Evolutionary conservation across 768 basidiomycete species (phyloP).

Genomic region (Panaeolus cyanescens): DNA sequence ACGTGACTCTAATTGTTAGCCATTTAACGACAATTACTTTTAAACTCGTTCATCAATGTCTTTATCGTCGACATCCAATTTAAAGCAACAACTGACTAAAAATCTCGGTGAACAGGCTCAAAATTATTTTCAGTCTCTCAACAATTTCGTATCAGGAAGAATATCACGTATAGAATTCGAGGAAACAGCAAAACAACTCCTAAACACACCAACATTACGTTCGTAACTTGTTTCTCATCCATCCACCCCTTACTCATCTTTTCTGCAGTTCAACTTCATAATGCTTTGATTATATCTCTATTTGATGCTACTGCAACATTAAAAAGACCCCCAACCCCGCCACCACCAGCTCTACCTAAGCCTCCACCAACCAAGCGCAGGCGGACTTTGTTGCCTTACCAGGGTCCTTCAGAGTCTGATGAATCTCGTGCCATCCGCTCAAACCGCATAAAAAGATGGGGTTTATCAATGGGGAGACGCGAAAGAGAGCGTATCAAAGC

Average conservation of each 20-base stretch:
- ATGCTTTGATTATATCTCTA: slow-evolving; percentile 80
- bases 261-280: slow-evolving; percentile 71
- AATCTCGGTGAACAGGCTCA: slow-evolving; percentile 63
- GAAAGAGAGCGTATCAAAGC: slow-evolving; percentile 72
- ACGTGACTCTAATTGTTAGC: slow-evolving; percentile 7
- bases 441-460: slow-evolving; percentile 71
- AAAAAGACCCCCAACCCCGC: slow-evolving; percentile 66
- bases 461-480: slow-evolving; percentile 66
- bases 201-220: slow-evolving; percentile 60
- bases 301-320: slow-evolving; percentile 76
- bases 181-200: slow-evolving; percentile 59
- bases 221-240: slow-evolving; percentile 5
- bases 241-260: slow-evolving; percentile 11
- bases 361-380: slow-evolving; percentile 67
- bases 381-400: slow-evolving; percentile 71
- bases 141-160: slow-evolving; percentile 65
- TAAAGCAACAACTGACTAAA: slow-evolving; percentile 66
- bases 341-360: slow-evolving; percentile 63
- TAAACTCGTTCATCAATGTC: slow-evolving; percentile 50
- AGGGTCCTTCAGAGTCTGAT: slow-evolving; percentile 59
- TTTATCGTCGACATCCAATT: slow-evolving; percentile 70
- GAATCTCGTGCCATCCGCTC: slow-evolving; percentile 59
- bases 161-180: slow-evolving; percentile 80
- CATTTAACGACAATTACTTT: background rate
- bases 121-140: slow-evolving; percentile 64